Base-by-base conservation (phyloP, 2,329 filamentous ascomycete genomes). In the Amphichorda felina region DNA sequence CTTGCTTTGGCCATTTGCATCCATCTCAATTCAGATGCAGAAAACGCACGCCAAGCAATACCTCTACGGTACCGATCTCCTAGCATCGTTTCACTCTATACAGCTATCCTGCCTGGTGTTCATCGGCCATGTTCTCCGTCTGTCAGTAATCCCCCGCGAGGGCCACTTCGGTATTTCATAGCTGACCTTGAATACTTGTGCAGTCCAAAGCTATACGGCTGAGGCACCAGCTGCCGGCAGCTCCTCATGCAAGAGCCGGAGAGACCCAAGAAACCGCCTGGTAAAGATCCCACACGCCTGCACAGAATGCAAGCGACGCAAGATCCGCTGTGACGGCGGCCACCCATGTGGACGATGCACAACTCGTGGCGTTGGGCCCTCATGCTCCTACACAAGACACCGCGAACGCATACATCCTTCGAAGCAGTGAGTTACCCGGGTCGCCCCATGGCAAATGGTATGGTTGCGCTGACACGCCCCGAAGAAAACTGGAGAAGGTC, bases 281-380 rank as follows among this genome's bases (percentile, higher is more conserved):
- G 27, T 29, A 14, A 36, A 31, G 29, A 30, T 30, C 6, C 27
- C 14, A 4, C 35, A 36, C 30, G 35, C 35, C 13, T 36, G 35
- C 16, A 30, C 21, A n/a, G 35, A 36, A 22, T 36, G 35, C 21
- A 30, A 32, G 22, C 17, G 35, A 24, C 35, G 35, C 35, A 36
- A 36, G 29, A 36, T 36, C 22, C 35, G 35, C 16, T 36, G 35
- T n/a, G 35, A 36, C 24, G 35, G 35, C 10, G 29, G 15, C 14
- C 16, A 30, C 8, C 35, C 35, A 3, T 36, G 35, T n/a, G 24
- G 21, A 13, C 13, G 28, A 16, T 36, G 35, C 29, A n/a, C 16
- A 14, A 16, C 27, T 5, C 27, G 35, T 7, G 19, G 28, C 5
- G 16, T 25, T n/a, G 18, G 10, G 5, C 19, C 14, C 10, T 25